A percentile compares a stretch with the other conserved stretches of the same genome.
Conservation (phyloP, 257 asterid species). For the Ajuga chamaepitys region DNA sequence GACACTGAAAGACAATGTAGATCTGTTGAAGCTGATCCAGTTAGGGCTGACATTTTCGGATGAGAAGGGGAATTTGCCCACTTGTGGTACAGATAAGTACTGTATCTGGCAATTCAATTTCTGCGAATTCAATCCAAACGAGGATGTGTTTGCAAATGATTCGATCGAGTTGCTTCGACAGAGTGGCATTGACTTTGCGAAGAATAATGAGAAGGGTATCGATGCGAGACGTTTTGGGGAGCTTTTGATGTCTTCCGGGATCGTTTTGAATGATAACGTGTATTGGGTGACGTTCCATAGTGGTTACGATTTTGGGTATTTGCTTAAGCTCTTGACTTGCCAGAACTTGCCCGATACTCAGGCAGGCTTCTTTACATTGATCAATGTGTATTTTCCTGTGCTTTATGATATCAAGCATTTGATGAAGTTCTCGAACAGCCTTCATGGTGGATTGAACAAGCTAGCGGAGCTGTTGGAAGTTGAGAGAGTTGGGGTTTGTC, state of each 20-base stretch:
- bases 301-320: slow-evolving; percentile 69
- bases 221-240: slow-evolving; percentile 55
- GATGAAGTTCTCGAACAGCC: slow-evolving; percentile 68
- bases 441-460: slow-evolving; percentile 76
- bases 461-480: slow-evolving; percentile 65
- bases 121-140: slow-evolving; percentile 57
- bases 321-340: slow-evolving; percentile 67
- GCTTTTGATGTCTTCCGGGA: slow-evolving; percentile 73
- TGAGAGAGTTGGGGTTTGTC: slow-evolving; percentile 73
- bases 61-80: slow-evolving; percentile 63
- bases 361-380: slow-evolving; percentile 43
- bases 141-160: slow-evolving; percentile 57
- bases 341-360: slow-evolving; percentile 56
- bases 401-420: slow-evolving; percentile 63
- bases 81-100: slow-evolving; percentile 52
- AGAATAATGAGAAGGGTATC: slow-evolving; percentile 48
- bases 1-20: slow-evolving; percentile 62
- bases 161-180: slow-evolving; percentile 57
- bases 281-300: slow-evolving; percentile 77
- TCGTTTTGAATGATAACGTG: slow-evolving; percentile 56
- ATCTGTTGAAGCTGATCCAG: slow-evolving; percentile 64
- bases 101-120: slow-evolving; percentile 77
- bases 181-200: slow-evolving; percentile 58
- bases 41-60: slow-evolving; percentile 65
- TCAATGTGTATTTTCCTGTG: slow-evolving; percentile 54